These are phyloP conservation scores for Fusarium clavum DNA, from an alignment of 2,329 filamentous ascomycete species.

Conservation along the genomic window DNA sequence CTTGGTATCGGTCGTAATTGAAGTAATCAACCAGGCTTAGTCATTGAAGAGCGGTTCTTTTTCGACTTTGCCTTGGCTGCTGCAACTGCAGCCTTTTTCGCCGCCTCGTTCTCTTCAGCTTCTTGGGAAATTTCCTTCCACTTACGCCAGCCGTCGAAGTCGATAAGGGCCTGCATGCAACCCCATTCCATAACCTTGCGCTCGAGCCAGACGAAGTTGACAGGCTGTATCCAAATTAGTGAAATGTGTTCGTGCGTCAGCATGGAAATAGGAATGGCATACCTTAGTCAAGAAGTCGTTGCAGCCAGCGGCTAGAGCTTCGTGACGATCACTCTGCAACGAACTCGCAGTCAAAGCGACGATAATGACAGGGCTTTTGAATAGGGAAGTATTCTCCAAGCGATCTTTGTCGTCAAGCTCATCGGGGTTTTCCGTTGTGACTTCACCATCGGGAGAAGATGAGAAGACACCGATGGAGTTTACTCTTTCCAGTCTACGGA, in stretches of 20 bases:
- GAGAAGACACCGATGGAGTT: constrained; percentile 94
- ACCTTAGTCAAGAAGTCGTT: constrained; percentile 99
- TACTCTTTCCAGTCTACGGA: constrained; percentile 85
- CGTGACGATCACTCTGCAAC: constrained; percentile 93
- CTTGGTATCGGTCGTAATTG: neutral
- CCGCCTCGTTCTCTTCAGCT: constrained; percentile 56
- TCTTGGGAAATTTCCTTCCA: constrained; percentile 86
- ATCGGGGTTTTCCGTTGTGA: constrained; percentile 58
- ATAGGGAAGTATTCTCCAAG: constrained; percentile 75
- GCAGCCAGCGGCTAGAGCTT: constrained; percentile 93
- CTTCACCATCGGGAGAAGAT: constrained; percentile 66
- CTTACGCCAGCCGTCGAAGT: constrained; percentile 97
- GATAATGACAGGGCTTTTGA: constrained; percentile 98
- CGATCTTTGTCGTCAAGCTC: constrained; percentile 74
- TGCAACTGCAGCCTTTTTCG: constrained; percentile 54
- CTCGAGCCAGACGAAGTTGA: constrained; percentile 97
- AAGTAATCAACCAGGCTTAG: constrained; percentile 35
- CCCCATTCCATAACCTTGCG: constrained; percentile 99
- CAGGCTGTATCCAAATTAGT: constrained; percentile 70
- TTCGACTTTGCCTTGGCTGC: constrained; percentile 55
- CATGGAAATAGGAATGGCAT: constrained; percentile 52
- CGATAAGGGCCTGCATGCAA: constrained; percentile 98
- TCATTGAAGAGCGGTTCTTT: constrained; percentile 58
- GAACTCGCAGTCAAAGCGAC: constrained; percentile 95
- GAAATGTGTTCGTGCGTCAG: neutral